Percentiles rank a stretch among this genome's conserved stretches.
Evolutionary conservation across 1,284 basidiomycete genomes (phyloP).

Genomic region (Ceratobasidium sp.): DNA sequence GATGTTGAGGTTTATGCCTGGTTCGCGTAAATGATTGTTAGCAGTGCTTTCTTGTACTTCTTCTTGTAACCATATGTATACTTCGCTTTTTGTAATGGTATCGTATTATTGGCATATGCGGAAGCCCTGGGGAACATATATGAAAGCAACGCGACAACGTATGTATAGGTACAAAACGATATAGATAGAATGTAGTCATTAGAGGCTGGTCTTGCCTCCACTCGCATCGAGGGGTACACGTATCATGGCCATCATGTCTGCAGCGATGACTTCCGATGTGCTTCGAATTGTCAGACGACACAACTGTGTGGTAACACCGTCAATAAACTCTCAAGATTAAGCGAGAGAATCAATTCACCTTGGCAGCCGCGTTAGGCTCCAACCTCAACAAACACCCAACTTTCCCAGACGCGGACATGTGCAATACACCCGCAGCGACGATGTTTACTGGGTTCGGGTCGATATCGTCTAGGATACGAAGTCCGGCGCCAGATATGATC

Average conservation of each 20-base stretch:
- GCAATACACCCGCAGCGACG: constrained; percentile 93
- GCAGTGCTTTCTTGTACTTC: not conserved
- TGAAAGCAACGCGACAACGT: constrained; percentile 9
- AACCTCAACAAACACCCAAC: constrained; percentile 93
- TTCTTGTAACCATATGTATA: constrained; percentile 4
- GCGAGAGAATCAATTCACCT: constrained; percentile 64
- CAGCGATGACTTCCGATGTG: constrained; percentile 92
- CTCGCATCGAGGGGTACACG: constrained; percentile 56
- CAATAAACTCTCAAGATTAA: constrained; percentile 12
- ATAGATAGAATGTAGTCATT: not conserved
- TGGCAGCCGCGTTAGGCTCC: constrained; percentile 95
- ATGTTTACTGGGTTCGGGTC: constrained; percentile 90
- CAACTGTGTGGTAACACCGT: constrained; percentile 65
- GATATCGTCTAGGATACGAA: constrained; percentile 83
- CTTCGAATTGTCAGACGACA: constrained; percentile 95
- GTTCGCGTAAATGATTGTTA: not conserved
- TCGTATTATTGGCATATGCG: constrained; percentile 34
- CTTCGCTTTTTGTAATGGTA: constrained; percentile 38
- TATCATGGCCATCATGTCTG: constrained; percentile 79
- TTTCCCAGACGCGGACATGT: constrained; percentile 89
- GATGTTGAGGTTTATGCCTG: constrained; percentile 10
- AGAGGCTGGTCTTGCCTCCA: constrained; percentile 38
- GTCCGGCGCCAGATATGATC: constrained; percentile 80
- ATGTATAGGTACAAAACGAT: constrained; percentile 19
- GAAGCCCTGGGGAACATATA: not conserved